Percentiles rank a stretch among this genome's conserved stretches.
phyloP scores from a whole-genome alignment of 2,329 filamentous ascomycete genomes.

The Colletotrichum sp. region DNA sequence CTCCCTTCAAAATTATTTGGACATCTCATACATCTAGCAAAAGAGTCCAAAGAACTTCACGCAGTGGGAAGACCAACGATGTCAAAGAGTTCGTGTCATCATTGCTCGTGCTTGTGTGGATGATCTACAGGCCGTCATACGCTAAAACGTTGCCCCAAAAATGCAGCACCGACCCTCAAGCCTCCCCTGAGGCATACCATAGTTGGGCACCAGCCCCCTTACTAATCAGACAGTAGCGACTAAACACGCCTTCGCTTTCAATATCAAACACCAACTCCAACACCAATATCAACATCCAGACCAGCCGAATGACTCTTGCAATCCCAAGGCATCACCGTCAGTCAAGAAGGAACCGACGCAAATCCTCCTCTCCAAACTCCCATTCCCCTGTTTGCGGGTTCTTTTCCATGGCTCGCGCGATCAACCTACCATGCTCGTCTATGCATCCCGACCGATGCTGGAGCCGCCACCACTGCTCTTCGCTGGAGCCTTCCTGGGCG shows the following conservation, averaged over 20 bases:
- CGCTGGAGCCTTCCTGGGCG: slow-evolving; percentile 18
- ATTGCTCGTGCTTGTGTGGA: background rate
- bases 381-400: slow-evolving; percentile 4
- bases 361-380: background rate
- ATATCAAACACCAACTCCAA: background rate
- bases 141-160: background rate
- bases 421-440: slow-evolving; percentile 6
- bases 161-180: background rate
- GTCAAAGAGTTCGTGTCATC: background rate
- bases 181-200: background rate
- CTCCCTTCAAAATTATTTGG: background rate
- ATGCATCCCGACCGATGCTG: slow-evolving; percentile 12
- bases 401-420: slow-evolving; percentile 4
- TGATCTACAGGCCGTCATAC: background rate
- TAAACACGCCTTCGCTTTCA: background rate
- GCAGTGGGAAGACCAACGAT: background rate
- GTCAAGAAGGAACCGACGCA: background rate
- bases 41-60: background rate
- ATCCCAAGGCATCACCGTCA: background rate
- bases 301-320: background rate
- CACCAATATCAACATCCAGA: background rate
- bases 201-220: background rate
- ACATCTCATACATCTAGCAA: accelerated
- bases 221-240: background rate
- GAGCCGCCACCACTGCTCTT: slow-evolving; percentile 25